These are phyloP conservation scores for Diutina rugosa DNA, from an alignment of 1,139 yeast genomes.

Conservation along the genomic window DNA sequence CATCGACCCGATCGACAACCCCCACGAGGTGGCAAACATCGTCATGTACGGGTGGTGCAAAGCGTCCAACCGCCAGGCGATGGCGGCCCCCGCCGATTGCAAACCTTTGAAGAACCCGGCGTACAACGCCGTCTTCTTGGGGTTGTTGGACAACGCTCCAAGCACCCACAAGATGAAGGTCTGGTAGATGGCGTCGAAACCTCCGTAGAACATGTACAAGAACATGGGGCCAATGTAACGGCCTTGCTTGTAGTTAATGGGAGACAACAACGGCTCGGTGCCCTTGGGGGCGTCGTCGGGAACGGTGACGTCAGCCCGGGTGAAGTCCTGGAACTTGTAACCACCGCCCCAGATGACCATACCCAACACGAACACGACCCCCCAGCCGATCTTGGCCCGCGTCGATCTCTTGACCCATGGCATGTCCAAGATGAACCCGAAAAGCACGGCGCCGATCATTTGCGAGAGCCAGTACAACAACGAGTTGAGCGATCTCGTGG, in stretches of 20 bases:
- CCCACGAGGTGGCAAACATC: constrained; percentile 46
- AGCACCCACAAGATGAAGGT: constrained; percentile 41
- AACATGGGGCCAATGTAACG: constrained; percentile 46
- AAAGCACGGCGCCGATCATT: constrained; percentile 40
- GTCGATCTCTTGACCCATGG: constrained; percentile 24
- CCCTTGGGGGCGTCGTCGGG: background rate
- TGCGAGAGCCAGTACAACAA: constrained; percentile 50
- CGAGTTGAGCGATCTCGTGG: constrained; percentile 50
- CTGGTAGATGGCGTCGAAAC: constrained; percentile 46
- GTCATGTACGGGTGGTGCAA: constrained; percentile 23
- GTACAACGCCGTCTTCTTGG: constrained; percentile 42
- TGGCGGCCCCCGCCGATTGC: constrained; percentile 53
- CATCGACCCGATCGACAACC: constrained; percentile 38
- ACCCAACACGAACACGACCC: constrained; percentile 24
- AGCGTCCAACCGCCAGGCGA: constrained; percentile 49
- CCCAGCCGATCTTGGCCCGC: constrained; percentile 37
- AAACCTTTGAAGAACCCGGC: constrained; percentile 54
- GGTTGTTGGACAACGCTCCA: constrained; percentile 47
- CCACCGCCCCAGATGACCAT: constrained; percentile 56
- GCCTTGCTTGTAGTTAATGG: constrained; percentile 19
- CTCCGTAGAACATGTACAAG: constrained; percentile 48
- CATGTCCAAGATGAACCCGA: constrained; percentile 38
- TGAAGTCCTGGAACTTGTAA: constrained; percentile 35
- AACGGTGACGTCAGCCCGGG: constrained; percentile 21
- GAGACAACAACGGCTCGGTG: constrained; percentile 6